Conservation (phyloP, 2,329 filamentous ascomycete species). For the Coniosporium tulheliwenetii region DNA sequence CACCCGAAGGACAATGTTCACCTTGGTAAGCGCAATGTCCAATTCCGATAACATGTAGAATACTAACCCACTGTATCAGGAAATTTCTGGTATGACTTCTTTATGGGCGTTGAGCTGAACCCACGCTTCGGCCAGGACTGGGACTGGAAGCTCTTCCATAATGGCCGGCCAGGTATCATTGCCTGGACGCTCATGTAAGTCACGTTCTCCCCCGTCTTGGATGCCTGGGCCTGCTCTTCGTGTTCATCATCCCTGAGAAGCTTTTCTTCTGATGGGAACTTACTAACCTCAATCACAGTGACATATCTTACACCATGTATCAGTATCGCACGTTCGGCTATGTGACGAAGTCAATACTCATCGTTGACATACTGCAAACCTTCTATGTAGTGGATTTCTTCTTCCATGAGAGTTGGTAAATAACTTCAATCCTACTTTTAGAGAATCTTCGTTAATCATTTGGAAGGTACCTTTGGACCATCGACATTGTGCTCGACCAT, state of each 20-base stretch:
- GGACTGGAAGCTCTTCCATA: conserved; percentile 23
- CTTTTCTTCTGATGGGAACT: too few species aligned
- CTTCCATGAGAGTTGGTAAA: conserved; percentile 29
- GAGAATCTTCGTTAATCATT: neutral
- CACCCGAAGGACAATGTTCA: neutral
- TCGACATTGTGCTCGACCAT: conserved; percentile 27
- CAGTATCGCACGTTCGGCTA: conserved; percentile 26
- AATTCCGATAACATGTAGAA: neutral
- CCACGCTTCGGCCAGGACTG: conserved; percentile 25
- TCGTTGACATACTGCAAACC: conserved; percentile 27
- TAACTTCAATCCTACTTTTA: neutral
- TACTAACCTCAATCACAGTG: conserved; percentile 8
- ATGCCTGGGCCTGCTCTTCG: neutral
- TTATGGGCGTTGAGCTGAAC: conserved; percentile 32
- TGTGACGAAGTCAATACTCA: conserved; percentile 26
- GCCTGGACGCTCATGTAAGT: conserved; percentile 31
- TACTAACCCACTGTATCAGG: conserved; percentile 12
- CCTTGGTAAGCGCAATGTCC: neutral
- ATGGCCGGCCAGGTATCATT: conserved; percentile 32
- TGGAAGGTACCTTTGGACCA: conserved; percentile 24
- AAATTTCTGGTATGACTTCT: conserved; percentile 26
- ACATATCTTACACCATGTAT: conserved; percentile 22
- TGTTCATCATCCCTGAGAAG: neutral
- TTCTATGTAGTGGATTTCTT: conserved; percentile 35
- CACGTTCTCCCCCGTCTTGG: neutral